Evolutionary conservation across 257 asterid species (phyloP).

Genomic region (Dorcoceras hygrometricum): DNA sequence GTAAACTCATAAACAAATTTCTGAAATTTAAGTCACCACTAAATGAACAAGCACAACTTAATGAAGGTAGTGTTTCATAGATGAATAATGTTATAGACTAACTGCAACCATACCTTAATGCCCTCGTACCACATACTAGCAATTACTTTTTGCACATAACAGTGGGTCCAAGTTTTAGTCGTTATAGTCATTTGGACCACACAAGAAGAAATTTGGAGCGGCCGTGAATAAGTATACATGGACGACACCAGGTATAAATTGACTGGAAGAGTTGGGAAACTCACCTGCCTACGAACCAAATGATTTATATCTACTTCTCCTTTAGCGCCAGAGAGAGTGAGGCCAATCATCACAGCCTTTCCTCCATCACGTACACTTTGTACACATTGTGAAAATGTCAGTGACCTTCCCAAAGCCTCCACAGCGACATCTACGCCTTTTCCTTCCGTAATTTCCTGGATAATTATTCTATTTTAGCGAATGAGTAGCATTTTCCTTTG

Average conservation of each 20-base stretch:
- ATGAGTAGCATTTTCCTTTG: constrained; percentile 1
- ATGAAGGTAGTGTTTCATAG: no score
- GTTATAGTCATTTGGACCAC: not conserved
- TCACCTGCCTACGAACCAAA: constrained; percentile 94
- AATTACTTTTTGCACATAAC: no score
- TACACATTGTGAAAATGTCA: constrained; percentile 78
- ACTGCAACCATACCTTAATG: no score
- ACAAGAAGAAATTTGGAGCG: not conserved
- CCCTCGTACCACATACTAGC: no score
- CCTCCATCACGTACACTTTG: constrained; percentile 96
- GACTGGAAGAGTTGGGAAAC: not conserved
- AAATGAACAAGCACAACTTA: no score
- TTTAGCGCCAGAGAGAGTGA: constrained; percentile 74
- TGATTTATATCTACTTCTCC: constrained; percentile 96
- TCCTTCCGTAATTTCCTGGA: constrained; percentile 92
- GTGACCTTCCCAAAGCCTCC: constrained; percentile 87
- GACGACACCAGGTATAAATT: not conserved
- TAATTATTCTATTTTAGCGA: constrained; percentile 20
- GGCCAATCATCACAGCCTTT: constrained; percentile 98
- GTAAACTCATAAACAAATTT: no score
- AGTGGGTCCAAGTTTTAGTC: not conserved
- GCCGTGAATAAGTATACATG: not conserved
- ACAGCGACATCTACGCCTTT: constrained; percentile 93
- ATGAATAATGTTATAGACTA: no score
- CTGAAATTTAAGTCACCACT: no score